Evolutionary conservation across 306 rosid species (phyloP), one percentile per base, ranked within the genome.

Genomic region (Neltuma alba): DNA sequence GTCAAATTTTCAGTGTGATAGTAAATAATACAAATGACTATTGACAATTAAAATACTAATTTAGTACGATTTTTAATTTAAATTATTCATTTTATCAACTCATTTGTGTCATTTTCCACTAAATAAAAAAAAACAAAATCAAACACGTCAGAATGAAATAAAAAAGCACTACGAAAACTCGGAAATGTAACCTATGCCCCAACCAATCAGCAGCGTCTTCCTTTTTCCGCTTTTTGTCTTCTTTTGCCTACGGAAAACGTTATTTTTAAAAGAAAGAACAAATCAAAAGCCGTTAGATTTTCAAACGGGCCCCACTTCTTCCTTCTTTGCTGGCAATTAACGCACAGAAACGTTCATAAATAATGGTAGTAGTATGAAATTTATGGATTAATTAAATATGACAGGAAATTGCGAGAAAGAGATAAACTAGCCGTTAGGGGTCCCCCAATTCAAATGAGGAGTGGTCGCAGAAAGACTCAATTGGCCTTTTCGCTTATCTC

Each of bases 361-460:
- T 3, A 38, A n/a, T 5, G 4, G 0, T 34, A 55, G 25, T 5
- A 40, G 30, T 25, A 40, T 13, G 12, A 40, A 45, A 75, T 31
- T 6, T 5, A 50, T 6, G 34, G 47, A 73, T 65, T 47, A 61
- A 52, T 38, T 15, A 73, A 74, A 34, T 78, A 65, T 5, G 40
- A 78, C 21, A 11, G 40, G 31, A 73, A 9, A 60, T 20, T 18
- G 18, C 31, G 14, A 13, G 38, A 50, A 45, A 38, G 21, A 84
- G 78, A 65, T 37, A 82, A 92, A 92, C 85, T 94, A 94, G 98
- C 98, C 98, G 98, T 94, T 92, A 86, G 78, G 74, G 75, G 55
- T 31, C 64, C 37, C 14, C 72, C 61, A 79, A 77, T 94, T 94
- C 93, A 91, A 92, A 85, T 76, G 61, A 71, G 80, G 69, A 41